phyloP scores from a whole-genome alignment of 371 early-diverging fungal species.

The Enterocytospora artemiae region DNA sequence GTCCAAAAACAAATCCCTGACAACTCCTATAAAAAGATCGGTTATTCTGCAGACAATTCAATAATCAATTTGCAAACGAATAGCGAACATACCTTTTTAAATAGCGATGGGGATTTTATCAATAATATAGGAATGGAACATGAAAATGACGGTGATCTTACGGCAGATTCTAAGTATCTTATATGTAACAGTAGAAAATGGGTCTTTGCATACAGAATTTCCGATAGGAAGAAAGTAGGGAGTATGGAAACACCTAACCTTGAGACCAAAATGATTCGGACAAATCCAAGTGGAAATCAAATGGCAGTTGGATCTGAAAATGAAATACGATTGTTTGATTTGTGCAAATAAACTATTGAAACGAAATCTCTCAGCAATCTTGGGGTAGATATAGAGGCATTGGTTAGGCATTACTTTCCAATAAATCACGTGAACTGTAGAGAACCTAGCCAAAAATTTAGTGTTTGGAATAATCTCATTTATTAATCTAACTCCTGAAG shows the following conservation, averaged over 20 bases:
- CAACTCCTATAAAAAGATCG: conserved; percentile 13
- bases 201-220: conserved; percentile 26
- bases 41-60: conserved; percentile 17
- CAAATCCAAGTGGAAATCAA: conserved; percentile 22
- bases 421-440: neutral
- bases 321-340: neutral
- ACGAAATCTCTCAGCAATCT: too few relatives aligned
- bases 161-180: conserved; percentile 20
- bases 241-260: neutral
- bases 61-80: conserved; percentile 2
- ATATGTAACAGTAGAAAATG: conserved; percentile 14
- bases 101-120: conserved; percentile 6
- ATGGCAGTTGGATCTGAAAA: conserved; percentile 11
- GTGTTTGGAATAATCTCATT: neutral
- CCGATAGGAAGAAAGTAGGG: conserved; percentile 8
- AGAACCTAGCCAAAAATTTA: neutral
- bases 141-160: conserved; percentile 11
- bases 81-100: conserved; percentile 10
- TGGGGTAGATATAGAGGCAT: neutral
- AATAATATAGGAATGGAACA: conserved; percentile 17
- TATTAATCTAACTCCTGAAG: neutral
- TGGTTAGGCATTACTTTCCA: neutral
- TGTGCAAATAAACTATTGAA: too few relatives aligned
- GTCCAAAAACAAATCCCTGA: neutral
- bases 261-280: neutral